phyloP scores from a whole-genome alignment of 192 early-diverging fungal species.

The Podila verticillata region DNA sequence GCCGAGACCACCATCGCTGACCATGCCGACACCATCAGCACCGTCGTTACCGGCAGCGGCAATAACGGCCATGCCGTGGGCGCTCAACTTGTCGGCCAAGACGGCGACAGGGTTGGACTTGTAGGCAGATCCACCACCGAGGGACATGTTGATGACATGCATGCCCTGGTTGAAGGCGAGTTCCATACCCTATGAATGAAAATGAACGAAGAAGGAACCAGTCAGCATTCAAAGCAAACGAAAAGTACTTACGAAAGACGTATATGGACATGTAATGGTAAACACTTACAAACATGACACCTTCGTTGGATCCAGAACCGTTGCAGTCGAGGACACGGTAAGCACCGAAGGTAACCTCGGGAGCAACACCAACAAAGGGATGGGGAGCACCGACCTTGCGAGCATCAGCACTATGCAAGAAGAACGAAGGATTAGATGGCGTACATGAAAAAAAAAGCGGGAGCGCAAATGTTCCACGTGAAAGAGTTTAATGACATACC shows the following conservation, averaged over 20 bases:
- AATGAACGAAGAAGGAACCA: no score
- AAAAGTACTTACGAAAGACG: no score
- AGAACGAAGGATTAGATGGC: no score
- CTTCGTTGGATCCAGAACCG: constrained; percentile 56
- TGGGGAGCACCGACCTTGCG: constrained; percentile 38
- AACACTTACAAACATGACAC: constrained; percentile 59
- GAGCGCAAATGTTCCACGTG: no score
- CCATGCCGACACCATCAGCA: constrained; percentile 42
- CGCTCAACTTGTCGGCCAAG: constrained; percentile 53
- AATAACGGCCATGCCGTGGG: constrained; percentile 65
- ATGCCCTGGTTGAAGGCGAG: constrained; percentile 73
- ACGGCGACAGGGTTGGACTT: constrained; percentile 59
- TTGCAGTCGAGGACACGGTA: constrained; percentile 72
- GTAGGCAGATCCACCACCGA: constrained; percentile 66
- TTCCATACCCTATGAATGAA: constrained; percentile 56
- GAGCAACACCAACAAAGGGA: constrained; percentile 70
- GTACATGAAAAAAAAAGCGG: no score
- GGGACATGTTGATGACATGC: constrained; percentile 73
- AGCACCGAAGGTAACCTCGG: constrained; percentile 70
- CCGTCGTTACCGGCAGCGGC: constrained; percentile 85
- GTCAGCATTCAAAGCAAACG: no score
- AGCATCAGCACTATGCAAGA: constrained; percentile 49
- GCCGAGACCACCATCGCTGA: constrained; percentile 18
- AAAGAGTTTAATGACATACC: not conserved
- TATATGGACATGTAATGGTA: no score